These are phyloP conservation scores for Nakazawaea peltata DNA, from an alignment of 805 yeast genomes.

Conservation along the genomic window DNA sequence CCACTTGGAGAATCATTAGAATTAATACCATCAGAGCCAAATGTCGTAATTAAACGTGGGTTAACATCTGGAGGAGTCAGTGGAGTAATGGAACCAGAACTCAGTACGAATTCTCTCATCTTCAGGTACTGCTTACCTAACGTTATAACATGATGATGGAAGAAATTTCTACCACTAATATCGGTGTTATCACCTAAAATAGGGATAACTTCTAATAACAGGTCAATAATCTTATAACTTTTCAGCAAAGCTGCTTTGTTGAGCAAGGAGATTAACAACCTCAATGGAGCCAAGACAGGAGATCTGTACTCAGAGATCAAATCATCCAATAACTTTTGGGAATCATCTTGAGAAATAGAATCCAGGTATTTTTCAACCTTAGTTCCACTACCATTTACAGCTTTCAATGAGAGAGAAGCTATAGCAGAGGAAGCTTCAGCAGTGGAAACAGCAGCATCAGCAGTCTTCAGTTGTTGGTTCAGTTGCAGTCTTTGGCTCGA, in stretches of 20 bases:
- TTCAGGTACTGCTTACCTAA: conserved; percentile 56
- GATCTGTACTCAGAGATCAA: conserved; percentile 35
- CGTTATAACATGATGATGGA: conserved; percentile 77
- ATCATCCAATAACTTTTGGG: conserved; percentile 14
- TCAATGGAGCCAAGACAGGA: conserved; percentile 42
- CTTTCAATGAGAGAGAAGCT: conserved; percentile 12
- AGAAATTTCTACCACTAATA: conserved; percentile 72
- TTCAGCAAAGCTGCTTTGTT: conserved; percentile 56
- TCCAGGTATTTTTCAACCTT: conserved; percentile 15
- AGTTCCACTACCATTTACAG: neutral
- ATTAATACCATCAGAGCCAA: conserved; percentile 56
- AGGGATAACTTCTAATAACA: conserved; percentile 41
- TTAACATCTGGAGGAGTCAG: conserved; percentile 47
- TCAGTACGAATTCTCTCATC: conserved; percentile 11
- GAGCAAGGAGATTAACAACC: conserved; percentile 49
- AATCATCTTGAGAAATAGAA: conserved; percentile 19
- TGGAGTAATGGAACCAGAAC: conserved; percentile 23
- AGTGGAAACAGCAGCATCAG: neutral
- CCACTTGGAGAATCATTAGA: conserved; percentile 53
- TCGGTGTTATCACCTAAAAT: conserved; percentile 59
- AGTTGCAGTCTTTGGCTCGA: neutral
- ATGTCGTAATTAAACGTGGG: conserved; percentile 41
- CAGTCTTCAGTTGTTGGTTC: neutral
- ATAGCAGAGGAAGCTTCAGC: conserved; percentile 9
- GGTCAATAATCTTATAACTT: conserved; percentile 49